Percentiles rank a stretch among this genome's conserved stretches.
Conservation (phyloP, 495 filamentous ascomycete species). For the Aspergillus coremiiformis region DNA sequence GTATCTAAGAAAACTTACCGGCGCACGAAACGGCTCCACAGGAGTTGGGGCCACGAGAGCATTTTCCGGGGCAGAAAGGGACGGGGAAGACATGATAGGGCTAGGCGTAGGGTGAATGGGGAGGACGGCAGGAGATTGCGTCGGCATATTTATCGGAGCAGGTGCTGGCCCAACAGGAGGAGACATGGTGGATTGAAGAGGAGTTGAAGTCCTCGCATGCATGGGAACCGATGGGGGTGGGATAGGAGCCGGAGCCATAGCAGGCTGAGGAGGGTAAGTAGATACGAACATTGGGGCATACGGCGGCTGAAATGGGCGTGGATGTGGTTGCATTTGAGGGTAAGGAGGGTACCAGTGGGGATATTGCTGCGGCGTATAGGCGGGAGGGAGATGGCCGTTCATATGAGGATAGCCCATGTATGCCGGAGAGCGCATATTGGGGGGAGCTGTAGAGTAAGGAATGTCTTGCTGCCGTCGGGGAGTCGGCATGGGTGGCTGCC, state of each 20-base stretch:
- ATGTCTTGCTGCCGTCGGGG: slow-evolving; percentile 45
- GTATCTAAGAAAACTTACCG: slow-evolving; percentile 45
- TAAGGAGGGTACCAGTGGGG: slow-evolving; percentile 42
- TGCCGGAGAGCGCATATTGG: slow-evolving; percentile 38
- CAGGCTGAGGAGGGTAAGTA: slow-evolving; percentile 42
- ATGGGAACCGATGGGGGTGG: slow-evolving; percentile 30
- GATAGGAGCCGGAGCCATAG: slow-evolving; percentile 34
- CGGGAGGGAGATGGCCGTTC: slow-evolving; percentile 38
- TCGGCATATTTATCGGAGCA: slow-evolving; percentile 25
- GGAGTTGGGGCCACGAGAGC: slow-evolving; percentile 7
- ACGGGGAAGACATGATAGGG: slow-evolving; percentile 25
- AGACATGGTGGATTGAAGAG: slow-evolving; percentile 37
- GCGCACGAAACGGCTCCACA: slow-evolving; percentile 49
- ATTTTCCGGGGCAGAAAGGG: slow-evolving; percentile 23
- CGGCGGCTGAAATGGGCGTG: slow-evolving; percentile 30
- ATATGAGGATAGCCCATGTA: slow-evolving; percentile 43
- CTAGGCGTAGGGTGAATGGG: slow-evolving; percentile 24
- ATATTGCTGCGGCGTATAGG: slow-evolving; percentile 39
- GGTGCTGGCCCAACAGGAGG: slow-evolving; percentile 26
- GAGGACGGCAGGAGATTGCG: slow-evolving; percentile 25
- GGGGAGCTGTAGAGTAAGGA: slow-evolving; percentile 37
- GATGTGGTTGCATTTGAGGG: slow-evolving; percentile 40
- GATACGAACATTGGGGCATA: slow-evolving; percentile 46
- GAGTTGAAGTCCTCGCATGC: slow-evolving; percentile 37
- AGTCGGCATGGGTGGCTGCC: slow-evolving; percentile 47